Evolutionary conservation across 2,329 filamentous ascomycete species (phyloP), one percentile per base, ranked within the genome.

Genomic region (Botrytis elliptica): DNA sequence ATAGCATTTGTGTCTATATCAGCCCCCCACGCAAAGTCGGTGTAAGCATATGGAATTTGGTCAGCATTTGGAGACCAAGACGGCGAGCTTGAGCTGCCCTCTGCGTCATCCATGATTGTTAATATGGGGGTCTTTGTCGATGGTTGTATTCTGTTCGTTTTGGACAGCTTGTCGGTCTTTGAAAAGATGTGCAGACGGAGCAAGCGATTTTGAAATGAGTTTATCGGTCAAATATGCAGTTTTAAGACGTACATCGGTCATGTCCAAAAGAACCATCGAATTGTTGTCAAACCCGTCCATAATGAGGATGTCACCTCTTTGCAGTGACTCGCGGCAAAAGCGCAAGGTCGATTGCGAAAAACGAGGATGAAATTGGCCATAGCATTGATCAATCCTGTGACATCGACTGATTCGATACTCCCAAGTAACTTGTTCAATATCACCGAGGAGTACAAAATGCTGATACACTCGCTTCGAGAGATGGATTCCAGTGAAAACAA

Each of bases 211-310:
- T 57, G 36, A 68, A 68, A 42, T 42, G 49, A 25, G n/a, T 68
- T 40, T 57, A 42, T 68, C 49, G 36, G 66, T 68, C 36, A 68
- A 57, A 38, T 44, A 57, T 68, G 66, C 66, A 68, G 66, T 68
- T 68, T 68, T 68, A 68, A 57, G 66, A 68, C 66, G 49, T 68
- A 68, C 66, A 68, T 68, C 36, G 66, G 66, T 68, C 66, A 68
- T 68, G 49, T 68, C 66, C 66, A 42, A 16, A 57, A 42, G 49
- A 68, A 33, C 40, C 49, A 68, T 68, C 66, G 49, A 57, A 29
- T 57, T 57, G 8, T 68, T 42, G 2, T 38, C n/a, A 22, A 55
- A 16, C 18, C 36, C 46, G 25, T 68, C 38, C 49, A 42, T 68
- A 40, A 67, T 55, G 18, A 67, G 18, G 46, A 55, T 40, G 25